Conservation (phyloP, 2,329 filamentous ascomycete species). For the Thermochaetoides dissita region DNA sequence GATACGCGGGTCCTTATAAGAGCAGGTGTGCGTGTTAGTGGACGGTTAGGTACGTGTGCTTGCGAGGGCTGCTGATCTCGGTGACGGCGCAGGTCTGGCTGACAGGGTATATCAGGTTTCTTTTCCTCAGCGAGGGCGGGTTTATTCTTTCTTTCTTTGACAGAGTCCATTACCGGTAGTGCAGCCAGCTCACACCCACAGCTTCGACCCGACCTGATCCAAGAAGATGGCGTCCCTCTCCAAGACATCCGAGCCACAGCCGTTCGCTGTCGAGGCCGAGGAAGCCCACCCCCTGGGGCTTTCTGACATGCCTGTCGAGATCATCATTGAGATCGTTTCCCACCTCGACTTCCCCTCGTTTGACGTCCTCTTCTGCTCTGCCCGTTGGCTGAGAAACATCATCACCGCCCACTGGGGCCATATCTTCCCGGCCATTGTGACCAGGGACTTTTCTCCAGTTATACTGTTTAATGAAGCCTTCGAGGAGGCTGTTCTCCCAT, state of each 20-base stretch:
- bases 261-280: background rate
- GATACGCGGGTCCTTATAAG: too few relatives aligned
- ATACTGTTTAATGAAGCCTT: constrained; percentile 33
- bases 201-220: too few relatives aligned
- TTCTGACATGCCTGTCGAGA: constrained; percentile 26
- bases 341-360: constrained; percentile 28
- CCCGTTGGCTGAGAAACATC: constrained; percentile 26
- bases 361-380: constrained; percentile 16
- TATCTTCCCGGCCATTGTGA: constrained; percentile 30
- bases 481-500: background rate
- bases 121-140: too few relatives aligned
- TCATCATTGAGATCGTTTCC: constrained; percentile 34
- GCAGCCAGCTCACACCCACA: too few relatives aligned
- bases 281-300: background rate
- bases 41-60: too few relatives aligned
- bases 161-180: too few relatives aligned
- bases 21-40: too few relatives aligned
- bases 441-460: constrained; percentile 29
- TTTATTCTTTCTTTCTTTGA: too few relatives aligned
- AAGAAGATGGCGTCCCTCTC: background rate
- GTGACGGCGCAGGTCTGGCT: too few relatives aligned
- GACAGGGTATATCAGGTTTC: too few relatives aligned
- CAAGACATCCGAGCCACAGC: background rate
- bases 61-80: too few relatives aligned
- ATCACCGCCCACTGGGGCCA: constrained; percentile 26